Evolutionary conservation across 306 rosid species (phyloP).

Genomic region (Cicer chorassanicum): DNA sequence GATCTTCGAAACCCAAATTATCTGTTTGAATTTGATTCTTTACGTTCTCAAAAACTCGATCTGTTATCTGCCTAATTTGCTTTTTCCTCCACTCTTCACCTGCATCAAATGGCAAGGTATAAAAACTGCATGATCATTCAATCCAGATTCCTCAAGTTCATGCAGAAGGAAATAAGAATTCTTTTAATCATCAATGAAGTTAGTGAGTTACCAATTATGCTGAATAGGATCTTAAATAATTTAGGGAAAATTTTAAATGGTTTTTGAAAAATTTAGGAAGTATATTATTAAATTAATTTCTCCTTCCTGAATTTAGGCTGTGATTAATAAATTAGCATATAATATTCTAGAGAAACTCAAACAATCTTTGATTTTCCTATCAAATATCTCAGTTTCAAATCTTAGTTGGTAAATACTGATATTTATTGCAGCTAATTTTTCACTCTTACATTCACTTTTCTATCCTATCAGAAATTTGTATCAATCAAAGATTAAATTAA

Average conservation of each 20-base stretch:
- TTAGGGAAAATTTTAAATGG: neutral
- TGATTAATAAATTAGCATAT: no score
- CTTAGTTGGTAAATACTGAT: no score
- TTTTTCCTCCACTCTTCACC: constrained; percentile 71
- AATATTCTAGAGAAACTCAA: no score
- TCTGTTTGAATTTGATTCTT: constrained; percentile 45
- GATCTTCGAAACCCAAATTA: constrained; percentile 68
- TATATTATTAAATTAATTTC: constrained; percentile 10
- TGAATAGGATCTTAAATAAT: constrained; percentile 13
- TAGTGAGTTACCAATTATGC: constrained; percentile 1
- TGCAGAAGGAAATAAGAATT: constrained; percentile 23
- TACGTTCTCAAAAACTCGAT: constrained; percentile 58
- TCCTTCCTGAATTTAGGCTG: no score
- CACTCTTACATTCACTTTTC: no score
- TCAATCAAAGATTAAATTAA: neutral
- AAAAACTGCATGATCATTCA: constrained; percentile 19
- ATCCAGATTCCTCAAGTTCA: constrained; percentile 2
- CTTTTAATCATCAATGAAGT: neutral
- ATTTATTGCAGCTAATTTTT: no score
- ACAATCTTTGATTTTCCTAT: no score
- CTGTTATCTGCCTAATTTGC: constrained; percentile 67
- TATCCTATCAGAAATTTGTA: no score
- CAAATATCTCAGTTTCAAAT: no score
- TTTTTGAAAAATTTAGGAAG: neutral
- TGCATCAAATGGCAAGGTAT: constrained; percentile 43